These are phyloP conservation scores for Erodium maritimum DNA, from an alignment of 345 rosid species.

Conservation along the genomic window DNA sequence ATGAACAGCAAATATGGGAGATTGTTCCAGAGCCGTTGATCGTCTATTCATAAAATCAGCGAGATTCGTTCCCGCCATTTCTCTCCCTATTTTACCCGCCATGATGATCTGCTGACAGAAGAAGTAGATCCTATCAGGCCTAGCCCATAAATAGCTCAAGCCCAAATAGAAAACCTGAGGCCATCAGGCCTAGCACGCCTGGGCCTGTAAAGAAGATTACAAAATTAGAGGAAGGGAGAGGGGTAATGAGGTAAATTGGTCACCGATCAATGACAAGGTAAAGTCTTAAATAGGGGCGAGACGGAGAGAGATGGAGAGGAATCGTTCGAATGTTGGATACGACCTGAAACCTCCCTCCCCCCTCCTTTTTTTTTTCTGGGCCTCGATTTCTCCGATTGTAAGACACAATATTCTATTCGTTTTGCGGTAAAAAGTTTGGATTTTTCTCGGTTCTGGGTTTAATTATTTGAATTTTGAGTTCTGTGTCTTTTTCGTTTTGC, in stretches of 20 bases:
- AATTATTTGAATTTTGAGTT: conserved; percentile 1
- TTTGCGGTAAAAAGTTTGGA: not conserved
- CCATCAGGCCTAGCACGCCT: not conserved
- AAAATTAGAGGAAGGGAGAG: not conserved
- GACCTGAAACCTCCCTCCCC: not conserved
- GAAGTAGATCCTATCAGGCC: too few relatives aligned
- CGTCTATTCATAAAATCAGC: too few relatives aligned
- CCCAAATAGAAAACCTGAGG: not conserved
- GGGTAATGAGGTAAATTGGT: conserved; percentile 2
- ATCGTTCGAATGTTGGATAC: not conserved
- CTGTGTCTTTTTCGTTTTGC: not conserved
- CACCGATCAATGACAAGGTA: conserved; percentile 11
- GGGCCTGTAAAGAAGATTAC: not conserved
- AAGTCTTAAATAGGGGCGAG: conserved; percentile 2
- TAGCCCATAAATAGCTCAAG: too few relatives aligned
- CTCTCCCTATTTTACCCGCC: not conserved
- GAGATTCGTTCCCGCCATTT: conserved; percentile 2
- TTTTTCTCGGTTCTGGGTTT: not conserved
- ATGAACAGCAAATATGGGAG: not conserved
- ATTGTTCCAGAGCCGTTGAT: conserved; percentile 7
- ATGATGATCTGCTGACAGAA: not conserved
- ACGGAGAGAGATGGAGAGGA: not conserved
- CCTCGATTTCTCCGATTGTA: conserved; percentile 3
- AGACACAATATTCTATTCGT: conserved; percentile 1
- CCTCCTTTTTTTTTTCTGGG: not conserved